A percentile compares a stretch with the other conserved stretches of the same genome.
phyloP scores from a whole-genome alignment of 169 alveolate species.

The Sarcocystis neurona region DNA sequence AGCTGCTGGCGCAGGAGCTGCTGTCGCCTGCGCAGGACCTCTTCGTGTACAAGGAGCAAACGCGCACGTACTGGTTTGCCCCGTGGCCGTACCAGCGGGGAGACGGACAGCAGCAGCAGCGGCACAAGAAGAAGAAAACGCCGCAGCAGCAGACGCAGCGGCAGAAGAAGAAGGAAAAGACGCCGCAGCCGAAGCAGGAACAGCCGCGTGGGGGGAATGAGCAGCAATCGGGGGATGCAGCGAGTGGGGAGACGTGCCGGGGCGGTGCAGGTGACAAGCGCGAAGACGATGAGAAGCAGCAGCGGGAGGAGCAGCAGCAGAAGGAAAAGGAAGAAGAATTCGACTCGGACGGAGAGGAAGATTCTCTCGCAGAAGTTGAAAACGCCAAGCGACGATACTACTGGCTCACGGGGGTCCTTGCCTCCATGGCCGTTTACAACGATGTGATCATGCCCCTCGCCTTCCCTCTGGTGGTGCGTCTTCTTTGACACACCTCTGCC shows the following conservation, averaged over 20 bases:
- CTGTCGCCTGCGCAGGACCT: constrained; percentile 4
- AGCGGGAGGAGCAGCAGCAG: neutral
- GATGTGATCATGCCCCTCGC: constrained; percentile 38
- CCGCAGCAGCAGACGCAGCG: constrained; percentile 3
- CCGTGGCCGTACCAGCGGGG: neutral
- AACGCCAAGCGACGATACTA: neutral
- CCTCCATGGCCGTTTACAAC: constrained; percentile 41
- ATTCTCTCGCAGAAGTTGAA: neutral
- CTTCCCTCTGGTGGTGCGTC: constrained; percentile 28
- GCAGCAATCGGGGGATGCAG: no score
- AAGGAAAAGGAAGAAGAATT: neutral
- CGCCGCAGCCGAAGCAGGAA: neutral
- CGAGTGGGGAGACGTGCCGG: neutral
- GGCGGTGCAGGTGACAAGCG: neutral
- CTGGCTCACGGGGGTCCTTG: constrained; percentile 31
- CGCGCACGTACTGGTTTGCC: constrained; percentile 36
- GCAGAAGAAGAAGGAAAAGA: neutral
- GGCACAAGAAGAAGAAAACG: neutral
- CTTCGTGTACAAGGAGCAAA: constrained; percentile 10
- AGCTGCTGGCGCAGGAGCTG: constrained; percentile 39
- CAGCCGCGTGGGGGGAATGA: no score
- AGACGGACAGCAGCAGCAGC: neutral
- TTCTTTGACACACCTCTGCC: neutral
- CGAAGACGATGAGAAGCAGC: neutral
- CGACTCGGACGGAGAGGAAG: neutral